These are phyloP conservation scores for Kodamaea neixiangensis DNA, from an alignment of 805 yeast species.

Conservation along the genomic window DNA sequence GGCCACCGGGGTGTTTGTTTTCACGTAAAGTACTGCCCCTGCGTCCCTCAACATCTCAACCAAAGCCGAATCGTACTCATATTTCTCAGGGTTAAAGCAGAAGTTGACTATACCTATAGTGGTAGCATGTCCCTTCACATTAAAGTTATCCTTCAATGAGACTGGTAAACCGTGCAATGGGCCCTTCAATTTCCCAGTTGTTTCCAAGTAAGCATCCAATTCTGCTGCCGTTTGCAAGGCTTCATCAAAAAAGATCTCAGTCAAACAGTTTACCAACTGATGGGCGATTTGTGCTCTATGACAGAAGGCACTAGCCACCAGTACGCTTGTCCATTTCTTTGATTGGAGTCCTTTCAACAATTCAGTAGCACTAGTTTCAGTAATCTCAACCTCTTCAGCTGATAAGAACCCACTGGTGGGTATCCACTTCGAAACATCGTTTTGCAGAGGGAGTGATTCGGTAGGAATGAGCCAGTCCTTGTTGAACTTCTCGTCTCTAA, in stretches of 20 bases:
- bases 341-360: conserved; percentile 30
- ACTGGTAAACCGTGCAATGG: conserved; percentile 35
- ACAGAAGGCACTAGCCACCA: conserved; percentile 56
- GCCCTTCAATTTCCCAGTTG: conserved; percentile 21
- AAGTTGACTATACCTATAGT: conserved; percentile 51
- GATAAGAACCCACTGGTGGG: conserved; percentile 35
- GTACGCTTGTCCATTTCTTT: conserved; percentile 37
- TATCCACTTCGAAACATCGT: conserved; percentile 43
- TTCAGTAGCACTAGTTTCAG: conserved; percentile 30
- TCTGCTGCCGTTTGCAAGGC: conserved; percentile 25
- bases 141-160: conserved; percentile 45
- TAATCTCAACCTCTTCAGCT: conserved; percentile 39
- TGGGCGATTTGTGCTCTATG: conserved; percentile 61
- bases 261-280: conserved; percentile 47
- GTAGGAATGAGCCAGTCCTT: conserved; percentile 46
- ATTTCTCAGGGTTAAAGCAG: conserved; percentile 35
- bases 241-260: conserved; percentile 38
- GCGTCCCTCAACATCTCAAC: conserved; percentile 40
- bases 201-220: conserved; percentile 24
- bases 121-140: conserved; percentile 49
- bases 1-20: conserved; percentile 56
- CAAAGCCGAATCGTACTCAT: conserved; percentile 38
- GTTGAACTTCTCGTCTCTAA: conserved; percentile 45
- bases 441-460: conserved; percentile 31
- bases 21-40: conserved; percentile 58